Percentiles rank a stretch among this genome's conserved stretches.
phyloP scores from a whole-genome alignment of 257 asterid species.

The Orobanche coerulescens region DNA sequence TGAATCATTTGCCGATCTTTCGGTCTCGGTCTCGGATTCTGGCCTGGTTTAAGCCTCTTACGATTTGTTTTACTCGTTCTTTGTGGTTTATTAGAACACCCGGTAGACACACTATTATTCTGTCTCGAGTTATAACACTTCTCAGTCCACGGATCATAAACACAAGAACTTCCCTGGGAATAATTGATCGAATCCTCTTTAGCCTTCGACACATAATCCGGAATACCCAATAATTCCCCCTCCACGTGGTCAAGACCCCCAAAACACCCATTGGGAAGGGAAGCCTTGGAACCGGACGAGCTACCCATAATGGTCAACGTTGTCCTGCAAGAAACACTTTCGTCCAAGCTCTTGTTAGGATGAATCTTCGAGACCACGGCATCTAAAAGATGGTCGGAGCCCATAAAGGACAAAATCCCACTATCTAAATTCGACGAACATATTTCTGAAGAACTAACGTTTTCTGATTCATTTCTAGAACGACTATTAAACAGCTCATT shows the following conservation, averaged over 20 bases:
- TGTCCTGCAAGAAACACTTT: slow-evolving; percentile 42
- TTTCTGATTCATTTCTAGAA: slow-evolving; percentile 19
- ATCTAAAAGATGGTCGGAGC: slow-evolving; percentile 47
- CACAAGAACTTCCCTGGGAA: slow-evolving; percentile 46
- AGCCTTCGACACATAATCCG: slow-evolving; percentile 35
- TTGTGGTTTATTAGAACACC: slow-evolving; percentile 43
- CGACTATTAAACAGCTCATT: slow-evolving; percentile 27
- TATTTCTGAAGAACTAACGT: slow-evolving; percentile 28
- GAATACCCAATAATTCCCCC: slow-evolving; percentile 47
- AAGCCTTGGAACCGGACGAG: slow-evolving; percentile 29
- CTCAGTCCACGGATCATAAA: slow-evolving; percentile 55
- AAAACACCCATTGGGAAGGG: neutral
- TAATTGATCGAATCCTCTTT: slow-evolving; percentile 31
- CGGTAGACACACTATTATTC: slow-evolving; percentile 41
- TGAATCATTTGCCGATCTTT: slow-evolving; percentile 93
- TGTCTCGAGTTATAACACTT: slow-evolving; percentile 36
- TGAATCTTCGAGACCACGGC: slow-evolving; percentile 41
- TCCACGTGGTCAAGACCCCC: slow-evolving; percentile 28
- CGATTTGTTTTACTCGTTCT: slow-evolving; percentile 44
- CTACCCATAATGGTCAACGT: slow-evolving; percentile 35
- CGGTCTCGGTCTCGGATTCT: slow-evolving; percentile 77
- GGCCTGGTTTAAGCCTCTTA: slow-evolving; percentile 73
- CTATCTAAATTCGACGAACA: slow-evolving; percentile 29
- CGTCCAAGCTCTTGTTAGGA: slow-evolving; percentile 27
- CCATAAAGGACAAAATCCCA: slow-evolving; percentile 27